Evolutionary conservation across 768 basidiomycete species (phyloP).

Genomic region (Lactarius tabidus): DNA sequence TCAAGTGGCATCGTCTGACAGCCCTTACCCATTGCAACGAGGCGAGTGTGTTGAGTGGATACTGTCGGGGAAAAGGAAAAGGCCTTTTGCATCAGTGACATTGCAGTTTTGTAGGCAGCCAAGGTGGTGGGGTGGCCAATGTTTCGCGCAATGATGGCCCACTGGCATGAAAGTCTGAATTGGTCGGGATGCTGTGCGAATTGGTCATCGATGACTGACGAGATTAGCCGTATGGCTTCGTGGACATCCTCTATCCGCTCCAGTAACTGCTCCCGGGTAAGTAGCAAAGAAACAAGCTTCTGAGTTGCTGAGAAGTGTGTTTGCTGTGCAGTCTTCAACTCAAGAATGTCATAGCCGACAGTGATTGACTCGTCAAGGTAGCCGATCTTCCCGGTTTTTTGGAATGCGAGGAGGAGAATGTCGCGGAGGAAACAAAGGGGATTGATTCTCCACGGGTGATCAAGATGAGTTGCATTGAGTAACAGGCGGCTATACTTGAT

Average conservation of each 20-base stretch:
- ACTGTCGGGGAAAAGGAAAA: too few species aligned
- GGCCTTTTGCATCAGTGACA: too few species aligned
- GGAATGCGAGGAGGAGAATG: neutral
- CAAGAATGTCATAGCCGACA: neutral
- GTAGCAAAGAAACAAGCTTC: neutral
- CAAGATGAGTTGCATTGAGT: neutral
- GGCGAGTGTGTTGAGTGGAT: too few species aligned
- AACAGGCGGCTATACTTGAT: neutral
- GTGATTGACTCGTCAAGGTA: constrained; percentile 5
- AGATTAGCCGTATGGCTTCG: neutral
- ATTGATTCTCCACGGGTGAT: neutral
- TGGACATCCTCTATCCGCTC: neutral
- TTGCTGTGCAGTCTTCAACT: neutral
- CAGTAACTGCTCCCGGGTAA: neutral
- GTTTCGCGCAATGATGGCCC: too few species aligned
- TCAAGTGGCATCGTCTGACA: too few species aligned
- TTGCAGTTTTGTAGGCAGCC: too few species aligned
- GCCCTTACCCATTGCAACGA: too few species aligned
- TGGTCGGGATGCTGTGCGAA: neutral
- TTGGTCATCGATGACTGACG: neutral
- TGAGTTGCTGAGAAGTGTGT: accelerated
- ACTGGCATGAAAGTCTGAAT: too few species aligned
- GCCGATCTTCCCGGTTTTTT: neutral
- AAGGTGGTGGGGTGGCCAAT: too few species aligned
- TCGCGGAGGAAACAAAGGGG: neutral